A percentile compares a stretch with the other conserved stretches of the same genome.
These are phyloP conservation scores for Ceratocystis harringtonii DNA, from an alignment of 2,329 filamentous ascomycete species.

Conservation along the genomic window DNA sequence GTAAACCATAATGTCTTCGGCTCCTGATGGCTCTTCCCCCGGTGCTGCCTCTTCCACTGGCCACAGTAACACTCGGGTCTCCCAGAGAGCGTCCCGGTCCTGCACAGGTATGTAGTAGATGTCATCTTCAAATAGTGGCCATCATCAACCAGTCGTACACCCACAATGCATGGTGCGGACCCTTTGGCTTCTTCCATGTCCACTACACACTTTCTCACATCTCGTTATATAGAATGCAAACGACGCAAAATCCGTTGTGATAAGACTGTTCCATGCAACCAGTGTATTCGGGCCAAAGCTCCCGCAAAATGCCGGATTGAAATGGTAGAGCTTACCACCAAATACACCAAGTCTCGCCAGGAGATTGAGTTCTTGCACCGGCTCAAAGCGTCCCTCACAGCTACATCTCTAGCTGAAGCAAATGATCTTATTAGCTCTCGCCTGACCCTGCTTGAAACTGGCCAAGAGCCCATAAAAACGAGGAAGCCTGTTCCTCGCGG, in stretches of 20 bases:
- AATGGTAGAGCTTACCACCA: constrained; percentile 16
- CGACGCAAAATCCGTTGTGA: constrained; percentile 16
- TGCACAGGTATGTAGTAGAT: constrained; percentile 10
- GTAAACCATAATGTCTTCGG: not conserved
- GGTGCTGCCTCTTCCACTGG: not conserved
- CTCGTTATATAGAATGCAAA: constrained; percentile 12
- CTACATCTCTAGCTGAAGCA: constrained; percentile 9
- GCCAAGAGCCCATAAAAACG: constrained; percentile 8
- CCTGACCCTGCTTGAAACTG: constrained; percentile 13
- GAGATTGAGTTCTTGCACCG: constrained; percentile 16
- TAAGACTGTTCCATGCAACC: constrained; percentile 15
- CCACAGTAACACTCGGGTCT: constrained; percentile 8
- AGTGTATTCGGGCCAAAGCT: constrained; percentile 15
- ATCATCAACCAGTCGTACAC: not conserved
- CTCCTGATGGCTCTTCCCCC: not conserved
- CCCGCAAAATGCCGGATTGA: constrained; percentile 13
- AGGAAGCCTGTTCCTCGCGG: not conserved
- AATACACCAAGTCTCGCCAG: constrained; percentile 17
- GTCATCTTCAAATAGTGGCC: not conserved
- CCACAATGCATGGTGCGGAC: no score
- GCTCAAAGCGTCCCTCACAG: constrained; percentile 7
- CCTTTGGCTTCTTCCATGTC: no score
- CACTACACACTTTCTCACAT: not conserved
- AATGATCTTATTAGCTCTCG: constrained; percentile 9
- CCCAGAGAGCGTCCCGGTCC: constrained; percentile 15